phyloP scores from a whole-genome alignment of 768 basidiomycete genomes.

The Tricholoma flavovirens region DNA sequence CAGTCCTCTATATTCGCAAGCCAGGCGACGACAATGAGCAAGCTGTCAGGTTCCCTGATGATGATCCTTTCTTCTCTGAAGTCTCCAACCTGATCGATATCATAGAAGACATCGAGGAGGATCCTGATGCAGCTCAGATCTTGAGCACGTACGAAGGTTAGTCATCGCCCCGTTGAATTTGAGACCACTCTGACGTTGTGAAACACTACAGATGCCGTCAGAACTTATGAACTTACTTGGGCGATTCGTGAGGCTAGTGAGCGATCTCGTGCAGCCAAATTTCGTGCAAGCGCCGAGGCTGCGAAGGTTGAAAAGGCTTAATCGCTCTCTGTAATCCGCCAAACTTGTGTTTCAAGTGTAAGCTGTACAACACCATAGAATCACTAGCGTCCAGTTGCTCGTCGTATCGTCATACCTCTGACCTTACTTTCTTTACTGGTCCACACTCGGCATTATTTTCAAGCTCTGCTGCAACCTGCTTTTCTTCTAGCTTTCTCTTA shows the following conservation, averaged over 20 bases:
- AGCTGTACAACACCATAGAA: not conserved
- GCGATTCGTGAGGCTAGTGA: constrained; percentile 82
- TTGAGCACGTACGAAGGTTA: constrained; percentile 81
- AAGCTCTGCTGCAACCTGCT: constrained; percentile 3
- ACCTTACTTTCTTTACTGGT: not conserved
- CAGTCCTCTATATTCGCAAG: constrained; percentile 78
- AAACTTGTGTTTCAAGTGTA: too few relatives aligned
- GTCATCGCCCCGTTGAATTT: constrained; percentile 1
- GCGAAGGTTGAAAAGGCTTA: constrained; percentile 10
- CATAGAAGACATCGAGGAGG: constrained; percentile 86
- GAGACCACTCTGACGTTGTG: not conserved
- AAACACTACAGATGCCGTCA: constrained; percentile 60
- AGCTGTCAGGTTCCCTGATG: constrained; percentile 64
- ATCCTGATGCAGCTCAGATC: constrained; percentile 74
- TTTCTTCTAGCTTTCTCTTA: constrained; percentile 35
- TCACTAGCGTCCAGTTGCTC: not conserved
- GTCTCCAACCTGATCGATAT: constrained; percentile 84
- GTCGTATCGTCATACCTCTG: not conserved
- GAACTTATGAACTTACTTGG: constrained; percentile 91
- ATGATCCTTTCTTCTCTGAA: constrained; percentile 94
- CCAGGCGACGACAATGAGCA: constrained; percentile 79
- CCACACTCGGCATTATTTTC: not conserved
- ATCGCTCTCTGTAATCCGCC: not conserved
- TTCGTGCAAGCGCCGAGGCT: constrained; percentile 29
- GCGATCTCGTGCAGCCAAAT: constrained; percentile 46